Conservation (phyloP, 306 rosid genomes). For the Cajanus cajan region DNA sequence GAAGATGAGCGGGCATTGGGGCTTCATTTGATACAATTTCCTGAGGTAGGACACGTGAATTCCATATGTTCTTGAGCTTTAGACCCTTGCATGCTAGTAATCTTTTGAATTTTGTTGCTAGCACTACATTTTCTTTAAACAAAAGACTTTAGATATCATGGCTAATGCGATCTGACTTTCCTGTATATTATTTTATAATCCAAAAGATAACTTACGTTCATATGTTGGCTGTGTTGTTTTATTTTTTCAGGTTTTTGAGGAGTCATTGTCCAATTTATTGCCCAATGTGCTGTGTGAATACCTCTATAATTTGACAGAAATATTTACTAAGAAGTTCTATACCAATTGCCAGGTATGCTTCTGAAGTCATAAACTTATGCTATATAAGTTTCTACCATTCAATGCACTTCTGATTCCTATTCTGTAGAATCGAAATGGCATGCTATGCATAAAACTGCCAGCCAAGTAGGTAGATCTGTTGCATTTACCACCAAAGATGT, state of each 20-base stretch:
- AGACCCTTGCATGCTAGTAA: background rate
- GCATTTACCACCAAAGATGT: background rate
- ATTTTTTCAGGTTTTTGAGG: constrained; percentile 68
- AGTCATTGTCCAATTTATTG: constrained; percentile 74
- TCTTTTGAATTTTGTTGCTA: background rate
- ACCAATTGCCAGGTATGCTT: constrained; percentile 81
- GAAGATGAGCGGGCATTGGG: constrained; percentile 76
- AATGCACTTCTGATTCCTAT: background rate
- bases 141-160: background rate
- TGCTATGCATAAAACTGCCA: background rate
- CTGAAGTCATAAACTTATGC: background rate
- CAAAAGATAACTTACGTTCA: background rate
- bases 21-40: constrained; percentile 76
- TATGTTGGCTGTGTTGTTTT: background rate
- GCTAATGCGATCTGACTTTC: background rate
- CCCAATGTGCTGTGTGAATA: constrained; percentile 81
- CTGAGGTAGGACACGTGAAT: constrained; percentile 57
- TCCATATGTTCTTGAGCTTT: constrained; percentile 17
- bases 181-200: background rate
- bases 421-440: background rate
- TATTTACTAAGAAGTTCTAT: constrained; percentile 68
- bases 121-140: background rate
- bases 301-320: constrained; percentile 74
- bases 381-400: background rate
- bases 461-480: background rate